phyloP scores from a whole-genome alignment of 257 asterid species.

The Gardenia jasminoides region DNA sequence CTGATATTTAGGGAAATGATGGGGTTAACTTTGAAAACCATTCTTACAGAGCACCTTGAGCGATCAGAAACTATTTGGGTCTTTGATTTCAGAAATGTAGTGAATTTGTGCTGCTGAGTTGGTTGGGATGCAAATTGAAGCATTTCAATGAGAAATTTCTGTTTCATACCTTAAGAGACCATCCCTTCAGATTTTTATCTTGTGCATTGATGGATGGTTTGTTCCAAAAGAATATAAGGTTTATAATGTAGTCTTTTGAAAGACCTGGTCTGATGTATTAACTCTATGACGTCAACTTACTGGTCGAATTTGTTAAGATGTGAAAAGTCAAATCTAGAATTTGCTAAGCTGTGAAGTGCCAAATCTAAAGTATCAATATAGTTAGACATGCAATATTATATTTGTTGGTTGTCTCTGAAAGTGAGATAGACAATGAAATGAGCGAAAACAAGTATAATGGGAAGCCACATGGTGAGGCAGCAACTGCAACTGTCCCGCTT shows the following conservation, averaged over 20 bases:
- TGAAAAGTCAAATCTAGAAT: not conserved
- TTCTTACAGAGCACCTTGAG: not conserved
- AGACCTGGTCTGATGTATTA: no score
- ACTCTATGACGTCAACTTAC: no score
- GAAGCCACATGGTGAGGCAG: not conserved
- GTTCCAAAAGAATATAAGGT: no score
- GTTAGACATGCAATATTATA: not conserved
- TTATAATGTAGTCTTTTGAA: no score
- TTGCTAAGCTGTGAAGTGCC: no score
- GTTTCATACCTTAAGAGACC: not conserved
- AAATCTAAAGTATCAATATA: not conserved
- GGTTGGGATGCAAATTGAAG: not conserved
- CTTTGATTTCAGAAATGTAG: not conserved
- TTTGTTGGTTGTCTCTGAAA: not conserved
- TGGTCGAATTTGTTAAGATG: not conserved
- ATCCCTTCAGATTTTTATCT: not conserved
- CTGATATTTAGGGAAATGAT: not conserved
- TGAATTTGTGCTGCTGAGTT: not conserved
- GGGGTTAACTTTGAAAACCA: not conserved
- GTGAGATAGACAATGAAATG: not conserved
- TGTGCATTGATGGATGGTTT: no score
- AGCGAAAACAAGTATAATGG: not conserved
- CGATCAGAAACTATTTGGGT: not conserved
- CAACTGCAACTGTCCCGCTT: not conserved
- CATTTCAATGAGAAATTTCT: not conserved